Base-by-base conservation (phyloP, 139 green algal species). In the Coelastrella sp. region DNA sequence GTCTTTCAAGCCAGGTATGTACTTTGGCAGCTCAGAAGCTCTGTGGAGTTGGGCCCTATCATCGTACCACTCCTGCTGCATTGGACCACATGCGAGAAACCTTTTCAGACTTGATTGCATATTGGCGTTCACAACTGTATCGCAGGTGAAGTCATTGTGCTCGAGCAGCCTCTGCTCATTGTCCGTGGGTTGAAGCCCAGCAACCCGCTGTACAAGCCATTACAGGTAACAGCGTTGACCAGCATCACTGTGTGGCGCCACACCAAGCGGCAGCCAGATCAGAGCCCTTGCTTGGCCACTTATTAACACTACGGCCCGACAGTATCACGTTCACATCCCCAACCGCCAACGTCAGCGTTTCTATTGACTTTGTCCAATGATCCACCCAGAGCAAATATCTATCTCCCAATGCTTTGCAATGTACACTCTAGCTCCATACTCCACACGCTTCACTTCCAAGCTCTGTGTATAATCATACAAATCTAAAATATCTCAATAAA, bases 121-220 rank as follows among this genome's bases (percentile, higher is more conserved):
- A 81, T 22, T 81, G 12, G 27, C 24, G 57, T 10, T 78, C 72
- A 15, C 19, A 63, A 6, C 7, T 8, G 4, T 83, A 27, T 83
- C 78, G 60, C 82, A 87, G 82, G 84, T 25, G 84, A 80, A 20
- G 56, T 68, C 0, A 57, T 88, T 9, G 68, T 88, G 0, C 15
- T 59, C 11, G 84, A 88, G 84, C 66, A 70, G 84, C 84, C 84
- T 6, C 49, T 88, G 68, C 84, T 88, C 35, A 27, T 72, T 27
- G 84, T 88, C 27, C 84, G 66, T 20, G 66, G 81, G 66, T 68
- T 88, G 20, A 80, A 88, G 27, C 84, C 84, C 8, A 78, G 58
- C 84, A 88, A 81, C 49, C 84, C 84, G 9, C 66, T 88, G 8
- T 88, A 81, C 68, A 88, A 66, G 84, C 68, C 84, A 7, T 68